These are phyloP conservation scores for Rutidosis leptorrhynchoides DNA, from an alignment of 129 eudicot species.

Conservation along the genomic window DNA sequence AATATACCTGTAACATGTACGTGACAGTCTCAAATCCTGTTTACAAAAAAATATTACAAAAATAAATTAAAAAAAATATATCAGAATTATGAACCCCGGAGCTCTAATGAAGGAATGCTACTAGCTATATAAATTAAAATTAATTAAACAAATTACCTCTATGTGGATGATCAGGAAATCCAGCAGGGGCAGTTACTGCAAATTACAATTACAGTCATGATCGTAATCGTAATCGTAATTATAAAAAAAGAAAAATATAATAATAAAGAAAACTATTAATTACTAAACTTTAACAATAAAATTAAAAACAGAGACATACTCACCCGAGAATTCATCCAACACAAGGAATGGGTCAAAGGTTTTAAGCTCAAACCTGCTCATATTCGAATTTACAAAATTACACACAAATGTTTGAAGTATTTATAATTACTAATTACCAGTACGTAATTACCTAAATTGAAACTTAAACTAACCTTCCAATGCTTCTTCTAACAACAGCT, in stretches of 20 bases:
- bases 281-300: too few relatives aligned
- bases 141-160: constrained; percentile 48
- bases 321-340: constrained; percentile 77
- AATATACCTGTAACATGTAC: constrained; percentile 87
- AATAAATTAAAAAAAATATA: background rate
- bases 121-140: background rate
- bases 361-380: constrained; percentile 63
- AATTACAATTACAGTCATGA: too few relatives aligned
- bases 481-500: constrained; percentile 69
- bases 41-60: background rate
- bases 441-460: too few relatives aligned
- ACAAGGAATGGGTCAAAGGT: constrained; percentile 83
- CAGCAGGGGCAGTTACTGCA: constrained; percentile 78
- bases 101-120: background rate
- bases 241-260: too few relatives aligned
- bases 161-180: constrained; percentile 95
- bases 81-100: background rate
- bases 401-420: background rate
- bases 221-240: too few relatives aligned
- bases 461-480: constrained; percentile 44
- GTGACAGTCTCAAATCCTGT: constrained; percentile 92
- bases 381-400: too few relatives aligned
- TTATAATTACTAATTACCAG: background rate
- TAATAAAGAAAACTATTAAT: constrained; percentile 11
- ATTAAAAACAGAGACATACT: background rate